These are phyloP conservation scores for Blastobotrys malaysiensis DNA, from an alignment of 1,139 yeast genomes.

Conservation along the genomic window DNA sequence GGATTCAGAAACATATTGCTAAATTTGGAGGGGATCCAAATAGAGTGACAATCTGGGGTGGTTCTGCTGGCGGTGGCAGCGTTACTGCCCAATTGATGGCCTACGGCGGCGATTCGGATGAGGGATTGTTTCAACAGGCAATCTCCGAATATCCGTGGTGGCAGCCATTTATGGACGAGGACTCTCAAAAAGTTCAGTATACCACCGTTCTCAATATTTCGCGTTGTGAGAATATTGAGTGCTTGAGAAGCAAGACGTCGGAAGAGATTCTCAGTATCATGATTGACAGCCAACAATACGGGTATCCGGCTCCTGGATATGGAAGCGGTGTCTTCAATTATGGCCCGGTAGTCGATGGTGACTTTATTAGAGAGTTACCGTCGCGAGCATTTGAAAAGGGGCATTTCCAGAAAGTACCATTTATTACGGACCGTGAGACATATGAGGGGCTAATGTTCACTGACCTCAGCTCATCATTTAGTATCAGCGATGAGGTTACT, in stretches of 20 bases:
- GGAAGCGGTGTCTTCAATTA: slow-evolving; percentile 14
- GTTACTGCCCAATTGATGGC: slow-evolving; percentile 27
- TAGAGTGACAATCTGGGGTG: slow-evolving; percentile 34
- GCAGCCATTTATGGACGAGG: neutral
- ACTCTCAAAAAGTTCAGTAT: neutral
- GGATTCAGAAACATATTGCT: slow-evolving; percentile 33
- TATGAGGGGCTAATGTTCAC: slow-evolving; percentile 11
- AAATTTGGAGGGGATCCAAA: slow-evolving; percentile 37
- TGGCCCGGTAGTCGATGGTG: slow-evolving; percentile 15
- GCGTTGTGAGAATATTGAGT: neutral
- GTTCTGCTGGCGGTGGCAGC: slow-evolving; percentile 36
- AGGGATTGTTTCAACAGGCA: slow-evolving; percentile 26
- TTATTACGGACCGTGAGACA: slow-evolving; percentile 9
- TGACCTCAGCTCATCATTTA: slow-evolving; percentile 4
- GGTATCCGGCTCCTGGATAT: slow-evolving; percentile 11
- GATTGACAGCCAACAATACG: slow-evolving; percentile 1
- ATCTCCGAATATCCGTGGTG: slow-evolving; percentile 15
- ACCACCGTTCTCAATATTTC: neutral
- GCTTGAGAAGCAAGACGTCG: neutral
- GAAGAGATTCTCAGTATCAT: neutral
- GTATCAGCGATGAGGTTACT: neutral
- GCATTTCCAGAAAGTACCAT: slow-evolving; percentile 10
- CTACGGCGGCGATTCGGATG: slow-evolving; percentile 16
- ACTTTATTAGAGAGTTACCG: slow-evolving; percentile 7
- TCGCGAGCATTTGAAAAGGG: slow-evolving; percentile 12